Percentiles rank a stretch among this genome's conserved stretches.
phyloP scores from a whole-genome alignment of 495 filamentous ascomycete species.

The Cenococcum geophilum region DNA sequence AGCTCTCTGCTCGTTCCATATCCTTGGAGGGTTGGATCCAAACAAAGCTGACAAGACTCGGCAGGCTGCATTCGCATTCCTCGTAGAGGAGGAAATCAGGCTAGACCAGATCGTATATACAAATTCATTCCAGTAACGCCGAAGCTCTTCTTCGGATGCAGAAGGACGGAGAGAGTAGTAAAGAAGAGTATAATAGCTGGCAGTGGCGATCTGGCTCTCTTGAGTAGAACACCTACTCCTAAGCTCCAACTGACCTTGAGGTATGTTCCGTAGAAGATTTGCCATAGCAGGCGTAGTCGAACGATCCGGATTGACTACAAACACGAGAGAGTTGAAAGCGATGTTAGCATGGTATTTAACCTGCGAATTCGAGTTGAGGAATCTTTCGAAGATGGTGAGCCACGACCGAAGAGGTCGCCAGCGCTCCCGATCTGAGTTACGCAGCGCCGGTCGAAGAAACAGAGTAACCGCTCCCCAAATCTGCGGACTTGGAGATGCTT shows the following conservation, averaged over 20 bases:
- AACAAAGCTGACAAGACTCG: constrained; percentile 64
- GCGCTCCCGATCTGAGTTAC: constrained; percentile 48
- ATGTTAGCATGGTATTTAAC: constrained; percentile 70
- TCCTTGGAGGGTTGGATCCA: constrained; percentile 49
- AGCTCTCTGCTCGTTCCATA: constrained; percentile 69
- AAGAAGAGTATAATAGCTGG: constrained; percentile 68
- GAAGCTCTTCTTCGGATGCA: constrained; percentile 53
- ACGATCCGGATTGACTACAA: constrained; percentile 56
- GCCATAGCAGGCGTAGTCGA: constrained; percentile 54
- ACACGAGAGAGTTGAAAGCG: constrained; percentile 81
- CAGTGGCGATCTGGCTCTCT: constrained; percentile 54
- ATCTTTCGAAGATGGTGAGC: constrained; percentile 69
- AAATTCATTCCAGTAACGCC: constrained; percentile 73
- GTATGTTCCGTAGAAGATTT: constrained; percentile 61
- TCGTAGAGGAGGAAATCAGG: constrained; percentile 34
- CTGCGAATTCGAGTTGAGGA: constrained; percentile 72
- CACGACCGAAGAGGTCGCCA: constrained; percentile 70
- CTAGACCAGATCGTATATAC: constrained; percentile 52
- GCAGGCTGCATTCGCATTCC: constrained; percentile 42
- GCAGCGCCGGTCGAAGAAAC: constrained; percentile 58
- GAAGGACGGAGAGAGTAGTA: constrained; percentile 81
- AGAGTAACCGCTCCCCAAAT: constrained; percentile 82
- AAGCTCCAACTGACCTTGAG: constrained; percentile 62
- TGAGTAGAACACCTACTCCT: constrained; percentile 54
- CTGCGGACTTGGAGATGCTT: constrained; percentile 64